Base-by-base conservation (phyloP, 306 rosid species). In the Begonia loranthoides region DNA sequence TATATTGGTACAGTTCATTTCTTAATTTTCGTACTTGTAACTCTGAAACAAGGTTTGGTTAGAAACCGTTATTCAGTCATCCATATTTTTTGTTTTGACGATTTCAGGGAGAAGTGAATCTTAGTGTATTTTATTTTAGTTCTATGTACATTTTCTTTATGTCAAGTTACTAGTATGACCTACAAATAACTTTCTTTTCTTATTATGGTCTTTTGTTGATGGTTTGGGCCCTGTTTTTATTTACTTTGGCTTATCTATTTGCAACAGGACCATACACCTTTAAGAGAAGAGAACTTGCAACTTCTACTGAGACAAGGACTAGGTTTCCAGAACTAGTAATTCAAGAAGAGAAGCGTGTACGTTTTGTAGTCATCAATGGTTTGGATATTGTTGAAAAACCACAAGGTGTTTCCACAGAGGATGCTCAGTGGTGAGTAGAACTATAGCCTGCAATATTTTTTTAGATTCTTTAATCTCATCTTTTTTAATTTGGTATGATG, bases 261-360 rank as follows among this genome's bases (percentile, higher is more conserved):
- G 56, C 33, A 33, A 55, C 64, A 90, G 97, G 97, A 65, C 62
- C 87, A 0, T 70, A 47, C 66, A 74, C 77, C 11, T 90, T 65
- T 70, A 90, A 72, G 72, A 82, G 97, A 78, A 82, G 97, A 78
- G 97, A 89, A 66, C 65, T 89, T 70, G 97, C 97, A 33, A 89
- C 97, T 58, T 89, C 97, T 43, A 52, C 78, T 66, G 92, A 89
- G 56, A 89, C 97, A 9, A 76, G 97, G 80, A 82, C 87, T 17
- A 77, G 83, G 65, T 89, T 89, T 68, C 95, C 94, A 6, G 97
- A 89, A 62, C 64, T 89, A 68, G 97, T 89, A 16, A 78, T 85
- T 61, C 97, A 89, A 66, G 97, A 85, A 68, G 95, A 85, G 73
- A 85, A 85, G 76, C 81, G 97, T 49, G 94, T 90, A 58, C 95